These are phyloP conservation scores for Cytospora paraplurivora DNA, from an alignment of 2,329 filamentous ascomycete genomes.

Conservation along the genomic window DNA sequence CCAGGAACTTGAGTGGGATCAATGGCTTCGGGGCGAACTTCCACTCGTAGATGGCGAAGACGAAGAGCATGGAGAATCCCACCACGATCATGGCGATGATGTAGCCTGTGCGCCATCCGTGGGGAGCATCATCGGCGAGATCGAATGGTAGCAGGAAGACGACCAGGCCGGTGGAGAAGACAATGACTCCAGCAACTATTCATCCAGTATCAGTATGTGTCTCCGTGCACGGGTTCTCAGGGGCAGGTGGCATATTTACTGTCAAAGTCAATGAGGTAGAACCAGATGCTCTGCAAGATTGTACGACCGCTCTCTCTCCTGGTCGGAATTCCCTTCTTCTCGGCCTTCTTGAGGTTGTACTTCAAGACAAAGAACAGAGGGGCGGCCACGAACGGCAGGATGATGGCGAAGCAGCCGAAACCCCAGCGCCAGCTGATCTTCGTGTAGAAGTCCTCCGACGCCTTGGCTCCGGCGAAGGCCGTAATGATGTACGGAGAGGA, in stretches of 20 bases:
- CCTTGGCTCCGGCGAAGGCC: slow-evolving; percentile 60
- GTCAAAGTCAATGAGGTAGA: slow-evolving; percentile 61
- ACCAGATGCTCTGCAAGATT: slow-evolving; percentile 47
- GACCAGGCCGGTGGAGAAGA: slow-evolving; percentile 59
- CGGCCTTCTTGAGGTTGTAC: slow-evolving; percentile 60
- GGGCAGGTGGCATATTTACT: slow-evolving; percentile 34
- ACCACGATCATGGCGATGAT: slow-evolving; percentile 64
- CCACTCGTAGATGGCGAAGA: slow-evolving; percentile 56
- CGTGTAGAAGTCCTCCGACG: slow-evolving; percentile 54
- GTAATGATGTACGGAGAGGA: slow-evolving; percentile 65
- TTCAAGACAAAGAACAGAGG: slow-evolving; percentile 59
- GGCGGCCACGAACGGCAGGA: slow-evolving; percentile 58
- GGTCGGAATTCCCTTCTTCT: slow-evolving; percentile 46
- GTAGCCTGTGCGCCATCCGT: slow-evolving; percentile 53
- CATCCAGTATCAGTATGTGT: background rate
- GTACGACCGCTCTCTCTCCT: slow-evolving; percentile 47
- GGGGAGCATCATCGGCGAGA: slow-evolving; percentile 49
- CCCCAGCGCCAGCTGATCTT: slow-evolving; percentile 63
- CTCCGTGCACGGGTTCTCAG: background rate
- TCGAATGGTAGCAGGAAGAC: slow-evolving; percentile 68
- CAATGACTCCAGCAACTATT: slow-evolving; percentile 53
- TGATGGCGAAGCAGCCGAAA: slow-evolving; percentile 62
- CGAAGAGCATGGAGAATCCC: slow-evolving; percentile 58
- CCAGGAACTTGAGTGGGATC: slow-evolving; percentile 54
- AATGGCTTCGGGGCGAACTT: slow-evolving; percentile 60